These are phyloP conservation scores for Phragmites australis DNA, from an alignment of 176 grass and related monocot genomes.

Conservation along the genomic window DNA sequence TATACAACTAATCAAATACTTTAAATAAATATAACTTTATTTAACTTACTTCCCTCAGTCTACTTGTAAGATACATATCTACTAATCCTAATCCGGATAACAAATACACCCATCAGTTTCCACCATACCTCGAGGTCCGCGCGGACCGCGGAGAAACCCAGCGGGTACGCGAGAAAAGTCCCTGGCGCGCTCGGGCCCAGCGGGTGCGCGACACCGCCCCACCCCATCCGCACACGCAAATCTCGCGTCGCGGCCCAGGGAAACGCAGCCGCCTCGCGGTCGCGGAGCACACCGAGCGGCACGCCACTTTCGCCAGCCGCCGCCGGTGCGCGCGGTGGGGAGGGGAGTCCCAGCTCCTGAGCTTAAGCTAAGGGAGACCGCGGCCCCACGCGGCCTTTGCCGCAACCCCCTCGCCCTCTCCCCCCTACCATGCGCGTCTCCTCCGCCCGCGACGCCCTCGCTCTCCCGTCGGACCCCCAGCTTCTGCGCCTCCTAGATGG, in stretches of 20 bases:
- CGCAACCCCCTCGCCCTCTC: background rate
- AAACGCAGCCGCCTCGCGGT: slow-evolving; percentile 25
- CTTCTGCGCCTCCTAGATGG: slow-evolving; percentile 29
- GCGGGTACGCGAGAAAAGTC: too few relatives aligned
- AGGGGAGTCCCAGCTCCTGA: background rate
- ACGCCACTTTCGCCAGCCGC: background rate
- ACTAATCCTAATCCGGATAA: too few relatives aligned
- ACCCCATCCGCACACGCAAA: slow-evolving; percentile 43
- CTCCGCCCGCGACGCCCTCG: background rate
- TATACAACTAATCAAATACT: too few relatives aligned
- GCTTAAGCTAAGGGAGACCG: background rate
- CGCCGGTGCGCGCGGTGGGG: background rate
- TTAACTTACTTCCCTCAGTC: too few relatives aligned
- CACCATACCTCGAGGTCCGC: too few relatives aligned
- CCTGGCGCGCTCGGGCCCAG: too few relatives aligned
- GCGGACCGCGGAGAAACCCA: too few relatives aligned
- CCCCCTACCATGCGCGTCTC: slow-evolving; percentile 43
- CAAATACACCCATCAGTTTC: too few relatives aligned
- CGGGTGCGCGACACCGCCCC: background rate
- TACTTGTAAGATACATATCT: too few relatives aligned
- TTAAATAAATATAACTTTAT: too few relatives aligned
- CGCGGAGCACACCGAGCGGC: background rate
- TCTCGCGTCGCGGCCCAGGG: slow-evolving; percentile 35
- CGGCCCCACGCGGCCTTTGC: slow-evolving; percentile 29
- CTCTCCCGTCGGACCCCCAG: background rate